Evolutionary conservation across 345 rosid species (phyloP), one percentile per base, ranked within the genome.

Genomic region (Triadica sebifera): DNA sequence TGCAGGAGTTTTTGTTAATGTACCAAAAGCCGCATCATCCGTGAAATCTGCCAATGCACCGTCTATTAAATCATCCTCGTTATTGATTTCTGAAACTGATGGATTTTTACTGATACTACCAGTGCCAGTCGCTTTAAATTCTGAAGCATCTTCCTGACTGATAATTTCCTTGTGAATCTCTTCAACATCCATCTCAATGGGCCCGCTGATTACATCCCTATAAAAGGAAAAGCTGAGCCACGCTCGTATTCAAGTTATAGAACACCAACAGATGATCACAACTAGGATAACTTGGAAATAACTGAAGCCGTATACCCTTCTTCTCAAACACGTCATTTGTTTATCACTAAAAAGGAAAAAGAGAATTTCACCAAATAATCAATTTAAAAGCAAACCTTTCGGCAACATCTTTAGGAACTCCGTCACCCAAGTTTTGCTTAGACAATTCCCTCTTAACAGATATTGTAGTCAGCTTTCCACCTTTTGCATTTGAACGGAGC

Each of bases 21-120:
- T 78, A 43, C 8, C 72, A 13, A 77, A 17, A 25, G 73, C 56
- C n/a, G 47, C 71, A 50, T 77, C 87, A 29, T 80, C 89, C 66
- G 57, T 85, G 56, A 70, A 78, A 72, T 86, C 89, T 61, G 78
- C 92, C 77, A 88, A 70, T 64, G 84, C 85, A 71, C 84, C 86
- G 15, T 83, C 90, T 3, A 71, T 63, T 39, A 62, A 19, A 67
- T 74, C 87, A 60, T 72, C 78, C 43, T 41, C 39, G 47, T 62
- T 22, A 38, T 71, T 62, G 20, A 71, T 38, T 11, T 80, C 69
- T 71, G 83, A 79, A 67, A 24, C 71, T 24, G 57, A 25, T 7
- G 16, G 65, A 47, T 73, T 78, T 56, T 64, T 67, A 22, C 61
- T 62, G 29, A 63, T 58, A 46, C 43, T 76, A 47, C 46, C 58